Evolutionary conservation across 2,329 filamentous ascomycete species (phyloP), one percentile per base, ranked within the genome.

Genomic region (Fusarium sp.): DNA sequence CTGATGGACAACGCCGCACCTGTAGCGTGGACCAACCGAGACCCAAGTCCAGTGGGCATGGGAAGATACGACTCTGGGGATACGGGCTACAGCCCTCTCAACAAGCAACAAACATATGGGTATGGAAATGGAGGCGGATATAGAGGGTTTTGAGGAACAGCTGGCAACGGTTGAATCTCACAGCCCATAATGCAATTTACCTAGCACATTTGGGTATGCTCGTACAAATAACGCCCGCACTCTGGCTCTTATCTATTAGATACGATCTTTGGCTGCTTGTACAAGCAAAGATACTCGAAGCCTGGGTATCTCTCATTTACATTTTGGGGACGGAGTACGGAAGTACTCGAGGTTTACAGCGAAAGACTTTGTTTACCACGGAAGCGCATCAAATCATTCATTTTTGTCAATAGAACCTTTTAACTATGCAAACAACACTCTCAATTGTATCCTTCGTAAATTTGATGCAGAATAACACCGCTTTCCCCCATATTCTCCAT

Each of bases 1-100:
- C 80, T 87, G 20, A 74, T 86, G 18, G 65, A 75, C 17, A 76
- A 80, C 46, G 83, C 84, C 3, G 84, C 84, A 35, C 83, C 84
- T 5, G 77, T 83, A 20, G 78, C 79, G n/a, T 76, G 75, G 62
- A 67, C 78, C 79, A 81, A 45, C 72, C 52, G 68, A 62, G 44
- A 71, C 44, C 57, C 72, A 57, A 62, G 62, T 44, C 54, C 73
- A 49, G 62, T 65, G 18, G 70, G 69, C 10, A 33, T 65, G 41
- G 72, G 68, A 29, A 68, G 66, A 11, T 73, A 72, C 44, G 66
- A 72, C 42, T 71, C 57, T 49, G 74, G 70, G 22, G 70, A 76
- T 35, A 72, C 65, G 13, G 59, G 62, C n/a, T 79, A 79, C 45
- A 64, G 58, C 27, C 60, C 61, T 14, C 60, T 63, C 15, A 63